Base-by-base conservation (phyloP, 1,284 basidiomycete species). In the Tranzscheliella williamsii region DNA sequence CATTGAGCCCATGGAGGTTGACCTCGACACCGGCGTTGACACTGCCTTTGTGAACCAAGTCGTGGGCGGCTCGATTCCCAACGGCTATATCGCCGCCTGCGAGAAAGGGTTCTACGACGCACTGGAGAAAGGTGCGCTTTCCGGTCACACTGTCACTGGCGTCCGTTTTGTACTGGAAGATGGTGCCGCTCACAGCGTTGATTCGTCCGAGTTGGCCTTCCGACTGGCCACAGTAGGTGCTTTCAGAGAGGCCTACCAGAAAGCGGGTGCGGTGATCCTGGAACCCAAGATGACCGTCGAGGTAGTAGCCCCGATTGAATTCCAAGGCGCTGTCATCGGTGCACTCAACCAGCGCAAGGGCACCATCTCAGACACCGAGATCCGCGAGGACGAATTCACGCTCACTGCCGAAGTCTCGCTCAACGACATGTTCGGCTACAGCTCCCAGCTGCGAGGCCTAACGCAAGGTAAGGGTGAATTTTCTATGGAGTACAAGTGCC, bases 251-350 rank as follows among this genome's bases (percentile, higher is more conserved):
- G 87, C 88, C 2, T 97, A 89, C 82, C 82, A 82, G 58, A 84
- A 85, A 58, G 87, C 91, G 18, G 81, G 81, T 35, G 87, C 91
- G 0, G 86, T 91, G 47, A 88, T 98, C 50, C 82, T 98, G 29
- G 95, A 99, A 78, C 95, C 95, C 18, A 88, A 96, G 79, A 99
- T 99, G 95, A 90, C 86, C 13, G 95, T 99, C 38, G 95, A 99
- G 77, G 90, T 98, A 18, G 87, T 96, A 33, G 93, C 94, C 0
- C 95, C 95, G 2, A 83, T 86, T 30, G 95, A 99, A 78, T 99
- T 96, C 84, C 95, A 98, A 78, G 94, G 93, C 83, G 84, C 85
- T 33, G 94, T 98, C 42, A 96, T 98, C 71, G 93, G 94, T 35
- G 90, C 90, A 13, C 81, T 98, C 72, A 99, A 96, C 79, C 87